Conservation (phyloP, 208 protist species). For the Vickermania spadyakhi region DNA sequence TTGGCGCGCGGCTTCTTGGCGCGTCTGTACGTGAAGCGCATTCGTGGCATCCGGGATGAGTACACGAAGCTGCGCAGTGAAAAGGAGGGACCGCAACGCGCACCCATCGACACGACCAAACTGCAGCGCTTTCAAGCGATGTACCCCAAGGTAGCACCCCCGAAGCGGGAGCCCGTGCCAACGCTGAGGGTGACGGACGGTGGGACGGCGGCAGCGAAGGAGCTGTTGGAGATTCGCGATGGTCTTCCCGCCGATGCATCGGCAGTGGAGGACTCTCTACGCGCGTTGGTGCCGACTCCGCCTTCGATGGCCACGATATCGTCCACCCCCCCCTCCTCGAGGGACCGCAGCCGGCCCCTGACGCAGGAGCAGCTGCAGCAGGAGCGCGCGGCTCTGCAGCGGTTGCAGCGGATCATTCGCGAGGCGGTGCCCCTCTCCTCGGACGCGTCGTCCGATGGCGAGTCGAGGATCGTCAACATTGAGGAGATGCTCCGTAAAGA, state of each 20-base stretch:
- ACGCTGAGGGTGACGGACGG: background rate
- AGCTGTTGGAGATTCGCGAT: background rate
- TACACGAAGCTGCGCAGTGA: slow-evolving; percentile 16
- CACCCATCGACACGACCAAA: slow-evolving; percentile 3
- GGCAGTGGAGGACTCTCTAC: background rate
- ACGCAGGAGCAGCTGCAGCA: background rate
- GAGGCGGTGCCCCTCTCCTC: background rate
- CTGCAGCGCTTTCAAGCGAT: background rate
- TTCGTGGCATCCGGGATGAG: slow-evolving; percentile 11
- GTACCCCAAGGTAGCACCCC: slow-evolving; percentile 1
- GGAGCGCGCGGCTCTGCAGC: background rate
- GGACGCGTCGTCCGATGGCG: background rate
- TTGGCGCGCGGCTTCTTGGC: slow-evolving; percentile 13
- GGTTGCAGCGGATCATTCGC: background rate
- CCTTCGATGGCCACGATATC: background rate
- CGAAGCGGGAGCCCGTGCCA: background rate
- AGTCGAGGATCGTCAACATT: background rate
- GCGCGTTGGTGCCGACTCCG: background rate
- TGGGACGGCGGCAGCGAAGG: background rate
- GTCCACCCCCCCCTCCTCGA: too few species aligned
- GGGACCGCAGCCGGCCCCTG: background rate
- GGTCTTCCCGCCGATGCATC: background rate
- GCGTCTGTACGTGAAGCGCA: slow-evolving; percentile 13
- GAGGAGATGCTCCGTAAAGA: background rate
- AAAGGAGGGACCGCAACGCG: slow-evolving; percentile 3